Conservation (phyloP, 2,329 filamentous ascomycete genomes). For the Fusarium sp. region DNA sequence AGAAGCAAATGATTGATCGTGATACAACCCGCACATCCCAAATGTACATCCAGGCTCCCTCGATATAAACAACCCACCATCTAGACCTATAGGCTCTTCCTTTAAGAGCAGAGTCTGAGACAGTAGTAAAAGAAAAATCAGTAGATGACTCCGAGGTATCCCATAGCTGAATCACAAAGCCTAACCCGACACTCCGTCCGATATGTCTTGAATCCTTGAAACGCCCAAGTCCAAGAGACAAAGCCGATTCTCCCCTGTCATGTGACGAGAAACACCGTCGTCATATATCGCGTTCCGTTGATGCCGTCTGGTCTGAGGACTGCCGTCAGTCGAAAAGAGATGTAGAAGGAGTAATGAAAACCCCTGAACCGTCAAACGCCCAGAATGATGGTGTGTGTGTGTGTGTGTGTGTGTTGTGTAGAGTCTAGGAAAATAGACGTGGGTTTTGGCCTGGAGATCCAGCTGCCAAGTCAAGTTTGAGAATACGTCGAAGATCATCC, state of each 20-base stretch:
- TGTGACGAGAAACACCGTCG: slow-evolving; percentile 20
- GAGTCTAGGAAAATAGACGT: slow-evolving; percentile 42
- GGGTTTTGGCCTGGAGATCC: slow-evolving; percentile 36
- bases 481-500: slow-evolving; percentile 62
- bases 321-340: slow-evolving; percentile 38
- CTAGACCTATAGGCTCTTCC: slow-evolving; percentile 5
- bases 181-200: slow-evolving; percentile 29
- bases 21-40: slow-evolving; percentile 42
- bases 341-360: slow-evolving; percentile 36
- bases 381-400: not conserved
- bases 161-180: slow-evolving; percentile 32
- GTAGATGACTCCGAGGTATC: slow-evolving; percentile 33
- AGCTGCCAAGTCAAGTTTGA: slow-evolving; percentile 56
- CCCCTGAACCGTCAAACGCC: slow-evolving; percentile 28
- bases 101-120: slow-evolving; percentile 11
- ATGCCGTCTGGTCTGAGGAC: slow-evolving; percentile 30
- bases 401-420: too few species aligned
- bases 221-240: slow-evolving; percentile 36
- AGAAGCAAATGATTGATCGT: slow-evolving; percentile 41
- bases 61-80: slow-evolving; percentile 29
- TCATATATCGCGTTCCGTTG: slow-evolving; percentile 33
- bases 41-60: slow-evolving; percentile 29
- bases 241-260: slow-evolving; percentile 8
- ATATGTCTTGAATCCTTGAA: slow-evolving; percentile 34
- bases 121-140: slow-evolving; percentile 29